Percentiles rank a stretch among this genome's conserved stretches.
Conservation (phyloP, 805 yeast genomes). For the Candida koratica region DNA sequence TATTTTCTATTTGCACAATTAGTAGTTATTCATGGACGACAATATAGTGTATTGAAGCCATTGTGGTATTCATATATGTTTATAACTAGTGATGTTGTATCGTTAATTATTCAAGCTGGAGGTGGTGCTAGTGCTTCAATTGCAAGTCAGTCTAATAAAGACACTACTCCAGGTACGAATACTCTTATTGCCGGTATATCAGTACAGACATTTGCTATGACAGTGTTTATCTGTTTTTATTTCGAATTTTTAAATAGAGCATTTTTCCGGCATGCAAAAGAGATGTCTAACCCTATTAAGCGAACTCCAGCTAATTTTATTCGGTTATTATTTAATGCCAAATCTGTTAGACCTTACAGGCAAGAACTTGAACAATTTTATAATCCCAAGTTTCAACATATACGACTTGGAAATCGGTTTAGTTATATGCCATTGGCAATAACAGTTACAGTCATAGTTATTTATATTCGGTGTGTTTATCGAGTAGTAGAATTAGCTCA, state of each 20-base stretch:
- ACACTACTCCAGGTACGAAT: conserved; percentile 30
- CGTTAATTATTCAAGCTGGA: conserved; percentile 36
- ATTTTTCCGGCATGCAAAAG: conserved; percentile 24
- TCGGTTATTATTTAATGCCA: conserved; percentile 25
- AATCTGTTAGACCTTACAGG: conserved; percentile 22
- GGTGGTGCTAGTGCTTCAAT: conserved; percentile 38
- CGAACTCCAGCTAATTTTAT: conserved; percentile 24
- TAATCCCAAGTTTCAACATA: conserved; percentile 22
- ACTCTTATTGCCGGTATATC: conserved; percentile 38
- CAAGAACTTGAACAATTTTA: conserved; percentile 26
- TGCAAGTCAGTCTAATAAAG: conserved; percentile 21
- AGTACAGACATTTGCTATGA: conserved; percentile 38
- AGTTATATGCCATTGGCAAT: conserved; percentile 33
- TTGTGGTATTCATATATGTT: conserved; percentile 43
- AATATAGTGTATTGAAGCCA: conserved; percentile 36
- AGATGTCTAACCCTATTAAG: conserved; percentile 17
- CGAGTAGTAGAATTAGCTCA: conserved; percentile 39
- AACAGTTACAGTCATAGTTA: conserved; percentile 27
- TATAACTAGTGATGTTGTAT: conserved; percentile 34
- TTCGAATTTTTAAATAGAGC: conserved; percentile 32
- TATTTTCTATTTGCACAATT: conserved; percentile 39
- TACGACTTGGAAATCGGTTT: conserved; percentile 26
- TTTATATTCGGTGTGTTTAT: conserved; percentile 36
- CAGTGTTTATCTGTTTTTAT: conserved; percentile 33
- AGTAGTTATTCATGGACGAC: conserved; percentile 36